Evolutionary conservation across 768 basidiomycete species (phyloP).

Genomic region (Agaricus sinodeliciosus): DNA sequence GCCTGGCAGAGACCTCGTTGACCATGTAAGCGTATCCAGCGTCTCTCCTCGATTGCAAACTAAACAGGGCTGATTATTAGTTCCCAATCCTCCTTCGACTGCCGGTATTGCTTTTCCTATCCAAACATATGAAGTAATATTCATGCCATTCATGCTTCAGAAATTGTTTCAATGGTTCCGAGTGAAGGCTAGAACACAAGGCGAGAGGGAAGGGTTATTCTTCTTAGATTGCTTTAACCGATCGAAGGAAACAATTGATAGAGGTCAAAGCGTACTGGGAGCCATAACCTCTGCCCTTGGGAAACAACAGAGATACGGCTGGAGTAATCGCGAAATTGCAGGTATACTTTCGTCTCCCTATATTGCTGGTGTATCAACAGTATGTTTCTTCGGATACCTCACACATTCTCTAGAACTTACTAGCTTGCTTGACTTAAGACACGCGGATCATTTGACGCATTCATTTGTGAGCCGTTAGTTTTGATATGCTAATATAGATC

Average conservation of each 20-base stretch:
- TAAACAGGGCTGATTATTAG: not conserved
- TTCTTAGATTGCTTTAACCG: conserved; percentile 17
- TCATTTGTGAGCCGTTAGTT: conserved; percentile 10
- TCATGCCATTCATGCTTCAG: conserved; percentile 9
- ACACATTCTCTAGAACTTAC: not conserved
- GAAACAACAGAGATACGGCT: conserved; percentile 31
- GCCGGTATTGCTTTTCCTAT: conserved; percentile 6
- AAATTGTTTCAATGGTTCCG: conserved; percentile 24
- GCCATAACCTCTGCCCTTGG: conserved; percentile 32
- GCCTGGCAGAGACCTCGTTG: conserved; percentile 5
- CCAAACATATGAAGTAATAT: not conserved
- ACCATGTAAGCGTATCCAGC: conserved; percentile 1
- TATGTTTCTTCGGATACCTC: conserved; percentile 1
- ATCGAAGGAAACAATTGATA: conserved; percentile 14
- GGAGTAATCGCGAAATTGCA: conserved; percentile 35
- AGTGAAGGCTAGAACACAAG: conserved; percentile 16
- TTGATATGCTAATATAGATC: not conserved
- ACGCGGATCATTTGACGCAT: conserved; percentile 10
- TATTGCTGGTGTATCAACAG: conserved; percentile 23
- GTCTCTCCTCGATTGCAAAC: too few species aligned
- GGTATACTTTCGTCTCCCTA: conserved; percentile 25
- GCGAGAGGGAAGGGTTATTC: conserved; percentile 15
- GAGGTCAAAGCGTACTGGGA: conserved; percentile 17
- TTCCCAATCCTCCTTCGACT: conserved; percentile 9
- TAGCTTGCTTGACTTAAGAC: conserved; percentile 9